Percentiles rank a stretch among this genome's conserved stretches.
These are phyloP conservation scores for Geranium incanum DNA, from an alignment of 441 rosid species.

Conservation along the genomic window DNA sequence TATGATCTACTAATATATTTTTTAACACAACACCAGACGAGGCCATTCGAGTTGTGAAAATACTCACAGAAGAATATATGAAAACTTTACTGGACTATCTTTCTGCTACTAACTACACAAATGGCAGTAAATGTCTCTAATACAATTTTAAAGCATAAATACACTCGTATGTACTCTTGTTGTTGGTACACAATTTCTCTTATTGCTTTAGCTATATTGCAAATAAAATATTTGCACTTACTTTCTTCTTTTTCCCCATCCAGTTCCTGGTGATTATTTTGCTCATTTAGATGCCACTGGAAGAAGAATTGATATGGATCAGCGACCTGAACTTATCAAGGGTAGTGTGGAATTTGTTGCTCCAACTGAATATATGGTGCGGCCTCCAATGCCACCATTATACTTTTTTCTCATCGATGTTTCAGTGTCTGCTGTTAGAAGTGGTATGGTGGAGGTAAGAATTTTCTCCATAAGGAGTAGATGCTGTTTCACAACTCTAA, in stretches of 20 bases:
- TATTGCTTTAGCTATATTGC: background rate
- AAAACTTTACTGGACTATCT: background rate
- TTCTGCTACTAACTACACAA: background rate
- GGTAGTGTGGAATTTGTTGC: constrained; percentile 97
- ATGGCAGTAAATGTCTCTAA: background rate
- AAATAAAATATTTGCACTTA: no score
- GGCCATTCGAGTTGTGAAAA: background rate
- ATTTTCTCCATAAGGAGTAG: constrained; percentile 20
- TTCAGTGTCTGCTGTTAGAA: constrained; percentile 72
- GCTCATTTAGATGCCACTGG: constrained; percentile 90
- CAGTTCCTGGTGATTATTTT: constrained; percentile 95
- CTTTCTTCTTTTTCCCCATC: constrained; percentile 20
- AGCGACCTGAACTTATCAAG: constrained; percentile 86
- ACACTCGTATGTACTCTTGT: background rate
- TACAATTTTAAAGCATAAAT: background rate
- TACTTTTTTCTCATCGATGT: constrained; percentile 97
- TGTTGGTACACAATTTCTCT: background rate
- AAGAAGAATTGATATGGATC: constrained; percentile 84
- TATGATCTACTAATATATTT: background rate
- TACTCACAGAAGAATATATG: background rate
- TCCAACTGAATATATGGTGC: constrained; percentile 99
- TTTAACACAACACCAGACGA: background rate
- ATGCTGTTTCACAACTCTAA: constrained; percentile 14
- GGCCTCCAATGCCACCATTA: constrained; percentile 98
- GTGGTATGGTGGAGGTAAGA: constrained; percentile 96